phyloP scores from a whole-genome alignment of 768 basidiomycete species.

The Lactarius vividus region DNA sequence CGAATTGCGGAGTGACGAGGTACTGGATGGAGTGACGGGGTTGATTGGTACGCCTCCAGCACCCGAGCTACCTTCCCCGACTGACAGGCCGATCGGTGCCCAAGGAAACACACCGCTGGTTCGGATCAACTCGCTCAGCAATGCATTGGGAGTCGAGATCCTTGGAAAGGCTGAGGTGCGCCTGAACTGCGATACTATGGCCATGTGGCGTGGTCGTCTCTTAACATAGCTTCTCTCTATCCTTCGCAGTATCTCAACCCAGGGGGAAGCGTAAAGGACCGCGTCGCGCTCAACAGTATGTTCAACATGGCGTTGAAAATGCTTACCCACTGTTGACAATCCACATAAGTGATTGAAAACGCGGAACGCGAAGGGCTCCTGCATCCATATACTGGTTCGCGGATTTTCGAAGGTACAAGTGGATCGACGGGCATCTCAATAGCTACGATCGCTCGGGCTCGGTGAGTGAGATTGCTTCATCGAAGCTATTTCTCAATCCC shows the following conservation, averaged over 20 bases:
- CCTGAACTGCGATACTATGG: background rate
- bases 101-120: conserved; percentile 93
- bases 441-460: conserved; percentile 86
- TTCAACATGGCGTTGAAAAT: background rate
- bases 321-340: background rate
- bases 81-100: background rate
- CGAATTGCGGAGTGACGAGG: conserved; percentile 70
- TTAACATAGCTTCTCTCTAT: background rate
- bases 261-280: conserved; percentile 96
- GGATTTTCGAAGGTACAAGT: conserved; percentile 96
- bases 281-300: conserved; percentile 90
- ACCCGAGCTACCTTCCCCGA: background rate
- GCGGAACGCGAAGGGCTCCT: conserved; percentile 83
- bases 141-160: conserved; percentile 90
- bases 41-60: conserved; percentile 62
- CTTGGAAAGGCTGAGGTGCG: conserved; percentile 91
- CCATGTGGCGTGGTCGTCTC: conserved; percentile 2
- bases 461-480: conserved; percentile 43
- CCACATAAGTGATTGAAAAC: conserved; percentile 79
- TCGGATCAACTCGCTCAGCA: conserved; percentile 86
- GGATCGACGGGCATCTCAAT: conserved; percentile 96
- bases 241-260: conserved; percentile 82
- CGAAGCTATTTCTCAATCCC: background rate
- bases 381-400: conserved; percentile 81
- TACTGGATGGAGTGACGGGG: conserved; percentile 77